These are phyloP conservation scores for Leucogyrophana mollusca DNA, from an alignment of 768 basidiomycete genomes.

Conservation along the genomic window DNA sequence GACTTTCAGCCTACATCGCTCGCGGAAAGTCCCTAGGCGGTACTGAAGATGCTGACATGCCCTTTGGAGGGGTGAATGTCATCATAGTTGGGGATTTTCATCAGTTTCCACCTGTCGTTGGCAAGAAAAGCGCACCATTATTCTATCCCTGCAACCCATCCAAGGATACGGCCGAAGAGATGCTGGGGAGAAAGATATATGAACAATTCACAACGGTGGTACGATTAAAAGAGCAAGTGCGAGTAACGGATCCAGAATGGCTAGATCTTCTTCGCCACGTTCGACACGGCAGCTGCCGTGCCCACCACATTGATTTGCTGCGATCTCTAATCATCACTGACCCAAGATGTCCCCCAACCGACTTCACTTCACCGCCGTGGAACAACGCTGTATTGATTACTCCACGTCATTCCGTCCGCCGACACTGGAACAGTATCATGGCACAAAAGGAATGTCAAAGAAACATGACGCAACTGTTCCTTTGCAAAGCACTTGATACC, in stretches of 20 bases:
- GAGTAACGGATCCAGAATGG: constrained; percentile 29
- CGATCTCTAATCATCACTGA: constrained; percentile 14
- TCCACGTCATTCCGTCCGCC: constrained; percentile 26
- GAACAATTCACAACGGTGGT: constrained; percentile 33
- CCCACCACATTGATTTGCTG: constrained; percentile 27
- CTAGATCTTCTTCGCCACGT: constrained; percentile 28
- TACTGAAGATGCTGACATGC: constrained; percentile 1
- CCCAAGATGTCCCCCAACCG: not conserved
- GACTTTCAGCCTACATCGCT: constrained; percentile 16
- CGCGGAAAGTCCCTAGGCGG: constrained; percentile 2
- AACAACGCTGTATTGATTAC: constrained; percentile 24
- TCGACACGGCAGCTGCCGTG: constrained; percentile 24
- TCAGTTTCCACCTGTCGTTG: constrained; percentile 19
- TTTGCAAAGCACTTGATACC: constrained; percentile 29
- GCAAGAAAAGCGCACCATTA: constrained; percentile 9
- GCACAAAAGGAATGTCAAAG: constrained; percentile 38
- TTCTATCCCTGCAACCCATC: constrained; percentile 10
- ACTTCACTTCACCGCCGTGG: constrained; percentile 23
- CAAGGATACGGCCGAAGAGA: not conserved
- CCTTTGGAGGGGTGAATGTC: constrained; percentile 39
- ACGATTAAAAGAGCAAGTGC: constrained; percentile 34
- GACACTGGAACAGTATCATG: constrained; percentile 29
- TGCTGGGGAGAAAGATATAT: constrained; percentile 24
- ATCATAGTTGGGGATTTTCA: constrained; percentile 43
- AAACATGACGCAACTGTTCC: constrained; percentile 20